A percentile compares a stretch with the other conserved stretches of the same genome.
These are phyloP conservation scores for Chlamydomonas reinhardtii DNA, from an alignment of 163 green algal genomes.

Conservation along the genomic window DNA sequence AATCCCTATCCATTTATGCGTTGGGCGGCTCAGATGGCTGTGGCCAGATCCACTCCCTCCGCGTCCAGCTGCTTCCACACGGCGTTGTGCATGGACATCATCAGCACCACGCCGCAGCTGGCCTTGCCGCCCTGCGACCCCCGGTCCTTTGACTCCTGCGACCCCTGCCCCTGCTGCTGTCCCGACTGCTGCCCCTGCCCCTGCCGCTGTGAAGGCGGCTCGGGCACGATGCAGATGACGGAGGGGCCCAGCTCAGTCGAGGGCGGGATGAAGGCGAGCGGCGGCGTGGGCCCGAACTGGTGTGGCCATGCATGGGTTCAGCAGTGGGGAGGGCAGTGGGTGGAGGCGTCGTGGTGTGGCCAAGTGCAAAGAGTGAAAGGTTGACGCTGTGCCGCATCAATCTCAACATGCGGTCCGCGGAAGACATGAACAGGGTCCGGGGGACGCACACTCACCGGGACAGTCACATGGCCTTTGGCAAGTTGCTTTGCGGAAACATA, in stretches of 20 bases:
- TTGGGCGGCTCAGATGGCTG: not conserved
- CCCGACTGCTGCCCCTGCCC: not conserved
- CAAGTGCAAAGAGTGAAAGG: too few relatives aligned
- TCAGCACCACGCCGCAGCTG: not conserved
- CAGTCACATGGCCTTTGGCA: not conserved
- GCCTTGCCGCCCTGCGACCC: not conserved
- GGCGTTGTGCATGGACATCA: not conserved
- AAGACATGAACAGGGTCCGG: too few relatives aligned
- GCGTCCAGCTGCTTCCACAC: not conserved
- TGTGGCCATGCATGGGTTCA: not conserved
- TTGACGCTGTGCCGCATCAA: too few relatives aligned
- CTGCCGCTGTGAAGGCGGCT: not conserved
- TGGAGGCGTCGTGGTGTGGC: too few relatives aligned
- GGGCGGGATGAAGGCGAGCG: not conserved
- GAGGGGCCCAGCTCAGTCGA: not conserved
- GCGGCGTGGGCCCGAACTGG: not conserved
- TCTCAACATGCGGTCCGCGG: too few relatives aligned
- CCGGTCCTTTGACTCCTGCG: not conserved
- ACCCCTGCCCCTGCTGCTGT: not conserved
- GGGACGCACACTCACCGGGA: not conserved
- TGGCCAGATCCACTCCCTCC: not conserved
- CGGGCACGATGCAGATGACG: not conserved
- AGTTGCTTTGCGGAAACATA: not conserved
- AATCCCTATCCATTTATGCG: too few relatives aligned
- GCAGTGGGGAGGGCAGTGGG: not conserved